These are phyloP conservation scores for Candida freyschussii DNA, from an alignment of 1,139 yeast species.

Conservation along the genomic window DNA sequence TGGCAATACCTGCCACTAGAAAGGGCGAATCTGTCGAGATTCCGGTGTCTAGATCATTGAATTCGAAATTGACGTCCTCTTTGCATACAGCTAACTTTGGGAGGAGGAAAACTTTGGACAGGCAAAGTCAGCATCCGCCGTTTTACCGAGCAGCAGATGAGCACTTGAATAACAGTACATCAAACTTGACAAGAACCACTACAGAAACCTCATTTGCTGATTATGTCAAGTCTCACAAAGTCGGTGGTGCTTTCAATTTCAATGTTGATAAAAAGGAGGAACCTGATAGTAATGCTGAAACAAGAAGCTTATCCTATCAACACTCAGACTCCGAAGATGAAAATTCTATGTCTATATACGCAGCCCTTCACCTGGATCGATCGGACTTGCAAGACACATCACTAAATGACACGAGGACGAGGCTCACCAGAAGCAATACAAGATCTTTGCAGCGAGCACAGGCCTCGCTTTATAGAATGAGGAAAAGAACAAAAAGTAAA, in stretches of 20 bases:
- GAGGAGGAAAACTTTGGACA: conserved; percentile 19
- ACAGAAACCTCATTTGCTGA: conserved; percentile 23
- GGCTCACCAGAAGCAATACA: conserved; percentile 32
- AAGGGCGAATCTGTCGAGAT: conserved; percentile 78
- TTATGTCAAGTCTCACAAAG: conserved; percentile 20
- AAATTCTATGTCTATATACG: conserved; percentile 39
- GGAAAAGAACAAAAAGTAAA: conserved; percentile 53
- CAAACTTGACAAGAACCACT: conserved; percentile 1
- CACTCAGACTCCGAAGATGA: conserved; percentile 28
- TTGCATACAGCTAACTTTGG: conserved; percentile 24
- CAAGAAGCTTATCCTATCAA: conserved; percentile 4
- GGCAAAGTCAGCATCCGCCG: conserved; percentile 12
- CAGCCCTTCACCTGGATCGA: conserved; percentile 31
- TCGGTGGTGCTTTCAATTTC: conserved; percentile 21
- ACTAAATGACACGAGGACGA: conserved; percentile 7
- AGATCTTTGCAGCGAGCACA: conserved; percentile 61
- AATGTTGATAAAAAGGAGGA: conserved; percentile 13
- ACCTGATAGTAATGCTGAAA: conserved; percentile 3
- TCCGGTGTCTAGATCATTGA: conserved; percentile 40
- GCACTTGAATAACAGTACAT: conserved; percentile 2
- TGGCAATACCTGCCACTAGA: conserved; percentile 81
- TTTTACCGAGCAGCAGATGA: conserved; percentile 9
- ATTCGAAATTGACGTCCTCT: conserved; percentile 24
- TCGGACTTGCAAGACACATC: conserved; percentile 24
- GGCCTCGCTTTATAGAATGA: conserved; percentile 61